Evolutionary conservation across 768 basidiomycete genomes (phyloP).

Genomic region (Botryobasidium botryosum): DNA sequence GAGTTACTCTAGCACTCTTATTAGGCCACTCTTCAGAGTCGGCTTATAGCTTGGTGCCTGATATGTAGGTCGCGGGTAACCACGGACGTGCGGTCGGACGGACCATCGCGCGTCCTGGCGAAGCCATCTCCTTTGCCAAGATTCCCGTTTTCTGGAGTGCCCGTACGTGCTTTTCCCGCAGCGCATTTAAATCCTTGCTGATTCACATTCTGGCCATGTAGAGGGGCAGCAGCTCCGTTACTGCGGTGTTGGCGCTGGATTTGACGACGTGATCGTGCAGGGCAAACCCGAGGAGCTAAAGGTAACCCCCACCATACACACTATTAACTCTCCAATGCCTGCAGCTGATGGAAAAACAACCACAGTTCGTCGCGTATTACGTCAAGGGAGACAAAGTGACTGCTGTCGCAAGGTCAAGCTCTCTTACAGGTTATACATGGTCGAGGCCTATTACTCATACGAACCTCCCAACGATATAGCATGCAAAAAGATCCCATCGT

Average conservation of each 20-base stretch:
- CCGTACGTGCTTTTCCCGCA: constrained; percentile 31
- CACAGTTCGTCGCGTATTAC: constrained; percentile 68
- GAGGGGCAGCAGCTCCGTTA: constrained; percentile 81
- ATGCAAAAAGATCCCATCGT: constrained; percentile 77
- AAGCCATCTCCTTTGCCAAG: constrained; percentile 39
- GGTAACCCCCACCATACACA: constrained; percentile 28
- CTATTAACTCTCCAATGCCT: background rate
- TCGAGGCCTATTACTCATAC: background rate
- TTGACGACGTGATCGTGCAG: constrained; percentile 62
- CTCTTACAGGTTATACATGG: background rate
- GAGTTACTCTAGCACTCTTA: constrained; percentile 13
- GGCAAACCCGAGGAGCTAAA: constrained; percentile 65
- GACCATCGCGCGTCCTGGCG: constrained; percentile 38
- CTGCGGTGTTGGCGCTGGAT: constrained; percentile 50
- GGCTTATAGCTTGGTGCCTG: too few relatives aligned
- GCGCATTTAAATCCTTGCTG: background rate
- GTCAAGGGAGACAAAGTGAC: constrained; percentile 43
- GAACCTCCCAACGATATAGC: constrained; percentile 19
- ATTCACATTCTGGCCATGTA: constrained; percentile 15
- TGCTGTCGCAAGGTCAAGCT: constrained; percentile 36
- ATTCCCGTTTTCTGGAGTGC: constrained; percentile 85
- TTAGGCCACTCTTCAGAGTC: too few relatives aligned
- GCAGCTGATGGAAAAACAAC: background rate
- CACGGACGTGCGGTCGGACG: constrained; percentile 72
- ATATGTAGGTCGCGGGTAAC: constrained; percentile 66